Percentiles rank a stretch among this genome's conserved stretches.
These are phyloP conservation scores for Boletus edulis DNA, from an alignment of 768 basidiomycete species.

Conservation along the genomic window DNA sequence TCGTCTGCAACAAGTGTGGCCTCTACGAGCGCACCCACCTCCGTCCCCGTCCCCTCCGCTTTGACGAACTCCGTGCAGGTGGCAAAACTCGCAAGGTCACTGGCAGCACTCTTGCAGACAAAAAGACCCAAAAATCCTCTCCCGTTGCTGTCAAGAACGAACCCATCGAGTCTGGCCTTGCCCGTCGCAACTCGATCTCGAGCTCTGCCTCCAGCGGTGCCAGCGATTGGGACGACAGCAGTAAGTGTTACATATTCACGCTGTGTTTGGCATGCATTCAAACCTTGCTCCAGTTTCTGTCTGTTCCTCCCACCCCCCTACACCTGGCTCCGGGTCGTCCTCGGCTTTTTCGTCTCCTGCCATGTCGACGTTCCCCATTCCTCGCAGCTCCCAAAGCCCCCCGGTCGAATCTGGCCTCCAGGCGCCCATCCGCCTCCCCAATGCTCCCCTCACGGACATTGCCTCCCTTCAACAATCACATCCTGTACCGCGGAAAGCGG, in stretches of 20 bases:
- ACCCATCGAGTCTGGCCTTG: conserved; percentile 48
- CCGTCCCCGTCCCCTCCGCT: conserved; percentile 77
- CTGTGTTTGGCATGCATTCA: neutral
- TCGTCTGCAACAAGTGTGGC: conserved; percentile 93
- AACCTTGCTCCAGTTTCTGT: conserved; percentile 21
- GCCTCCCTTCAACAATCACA: conserved; percentile 47
- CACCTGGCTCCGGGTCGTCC: conserved; percentile 49
- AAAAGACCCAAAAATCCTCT: conserved; percentile 35
- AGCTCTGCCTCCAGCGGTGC: conserved; percentile 46
- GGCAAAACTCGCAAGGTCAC: conserved; percentile 68
- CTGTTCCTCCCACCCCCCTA: conserved; percentile 34
- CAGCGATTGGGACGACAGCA: conserved; percentile 82
- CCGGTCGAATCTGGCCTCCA: conserved; percentile 45
- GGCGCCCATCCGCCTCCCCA: conserved; percentile 63
- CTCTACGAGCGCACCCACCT: conserved; percentile 88
- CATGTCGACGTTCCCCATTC: conserved; percentile 56
- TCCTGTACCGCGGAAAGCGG: conserved; percentile 31
- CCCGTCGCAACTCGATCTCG: conserved; percentile 63
- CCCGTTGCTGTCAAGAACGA: conserved; percentile 61
- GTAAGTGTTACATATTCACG: conserved; percentile 39
- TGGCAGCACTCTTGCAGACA: conserved; percentile 21
- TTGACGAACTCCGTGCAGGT: conserved; percentile 86
- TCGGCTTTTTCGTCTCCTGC: conserved; percentile 71
- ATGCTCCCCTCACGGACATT: conserved; percentile 68
- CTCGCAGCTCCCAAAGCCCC: conserved; percentile 52